These are phyloP conservation scores for Aureobasidium leucospermi DNA, from an alignment of 2,329 filamentous ascomycete genomes.

Conservation along the genomic window DNA sequence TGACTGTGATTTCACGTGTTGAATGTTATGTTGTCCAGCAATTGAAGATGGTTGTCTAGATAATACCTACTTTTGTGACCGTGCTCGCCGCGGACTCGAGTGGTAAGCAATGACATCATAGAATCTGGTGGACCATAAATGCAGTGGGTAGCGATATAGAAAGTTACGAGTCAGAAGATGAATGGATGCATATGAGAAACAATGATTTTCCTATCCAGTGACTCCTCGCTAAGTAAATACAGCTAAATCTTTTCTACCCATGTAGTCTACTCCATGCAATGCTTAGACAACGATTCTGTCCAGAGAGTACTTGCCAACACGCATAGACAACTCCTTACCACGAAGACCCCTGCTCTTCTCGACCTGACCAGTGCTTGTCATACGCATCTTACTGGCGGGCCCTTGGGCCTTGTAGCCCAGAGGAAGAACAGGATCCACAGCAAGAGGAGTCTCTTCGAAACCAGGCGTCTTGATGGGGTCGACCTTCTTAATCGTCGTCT, in stretches of 20 bases:
- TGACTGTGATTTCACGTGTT: background rate
- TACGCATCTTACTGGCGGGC: conserved; percentile 31
- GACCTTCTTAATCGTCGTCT: conserved; percentile 26
- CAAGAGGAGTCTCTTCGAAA: conserved; percentile 42
- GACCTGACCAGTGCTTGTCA: conserved; percentile 40
- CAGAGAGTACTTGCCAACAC: conserved; percentile 74
- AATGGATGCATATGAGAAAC: background rate
- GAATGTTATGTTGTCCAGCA: background rate
- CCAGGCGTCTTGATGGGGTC: conserved; percentile 35
- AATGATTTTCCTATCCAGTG: conserved; percentile 9
- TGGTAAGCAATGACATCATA: conserved; percentile 10
- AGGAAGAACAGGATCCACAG: conserved; percentile 50
- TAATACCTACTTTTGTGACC: background rate
- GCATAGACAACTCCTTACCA: conserved; percentile 69
- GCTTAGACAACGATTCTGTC: conserved; percentile 54
- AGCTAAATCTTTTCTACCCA: conserved; percentile 1
- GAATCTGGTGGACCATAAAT: background rate
- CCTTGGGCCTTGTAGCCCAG: conserved; percentile 59
- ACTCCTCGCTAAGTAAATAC: conserved; percentile 14
- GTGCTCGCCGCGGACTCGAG: background rate
- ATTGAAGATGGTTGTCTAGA: background rate
- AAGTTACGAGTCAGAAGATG: background rate
- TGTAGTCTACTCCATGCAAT: background rate
- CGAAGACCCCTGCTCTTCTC: conserved; percentile 63
- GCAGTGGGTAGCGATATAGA: background rate